Evolutionary conservation across 805 yeast genomes (phyloP).

Genomic region (Cyberlindnera xylosilytica): DNA sequence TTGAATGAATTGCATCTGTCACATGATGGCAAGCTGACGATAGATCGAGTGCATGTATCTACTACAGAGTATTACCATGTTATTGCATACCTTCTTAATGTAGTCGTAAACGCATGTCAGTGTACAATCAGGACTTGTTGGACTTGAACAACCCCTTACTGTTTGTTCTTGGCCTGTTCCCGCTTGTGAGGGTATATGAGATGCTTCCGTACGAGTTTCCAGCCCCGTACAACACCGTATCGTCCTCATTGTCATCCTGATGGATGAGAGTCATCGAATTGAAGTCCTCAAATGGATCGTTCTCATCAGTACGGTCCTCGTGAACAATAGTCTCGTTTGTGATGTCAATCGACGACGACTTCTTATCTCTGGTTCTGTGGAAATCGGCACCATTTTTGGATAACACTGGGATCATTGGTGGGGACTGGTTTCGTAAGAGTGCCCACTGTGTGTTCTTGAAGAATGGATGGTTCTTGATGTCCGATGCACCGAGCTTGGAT

Average conservation of each 20-base stretch:
- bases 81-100: too few relatives aligned
- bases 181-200: slow-evolving; percentile 34
- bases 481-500: slow-evolving; percentile 92
- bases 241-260: slow-evolving; percentile 49
- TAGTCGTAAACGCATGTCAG: background rate
- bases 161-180: slow-evolving; percentile 36
- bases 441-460: slow-evolving; percentile 97
- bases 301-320: slow-evolving; percentile 23
- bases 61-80: too few relatives aligned
- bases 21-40: background rate
- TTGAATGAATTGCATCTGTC: background rate
- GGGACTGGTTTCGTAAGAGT: slow-evolving; percentile 81
- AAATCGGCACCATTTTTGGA: slow-evolving; percentile 52
- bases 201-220: slow-evolving; percentile 40
- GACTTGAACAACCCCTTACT: slow-evolving; percentile 31
- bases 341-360: slow-evolving; percentile 26
- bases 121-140: slow-evolving; percentile 19
- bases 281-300: slow-evolving; percentile 81
- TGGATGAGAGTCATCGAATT: slow-evolving; percentile 85
- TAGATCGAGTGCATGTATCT: too few relatives aligned
- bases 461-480: slow-evolving; percentile 85
- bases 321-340: slow-evolving; percentile 24
- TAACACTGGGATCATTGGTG: slow-evolving; percentile 92
- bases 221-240: slow-evolving; percentile 46
- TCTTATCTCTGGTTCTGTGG: slow-evolving; percentile 29